Evolutionary conservation across 768 basidiomycete species (phyloP).

Genomic region (Pholiota microspora): DNA sequence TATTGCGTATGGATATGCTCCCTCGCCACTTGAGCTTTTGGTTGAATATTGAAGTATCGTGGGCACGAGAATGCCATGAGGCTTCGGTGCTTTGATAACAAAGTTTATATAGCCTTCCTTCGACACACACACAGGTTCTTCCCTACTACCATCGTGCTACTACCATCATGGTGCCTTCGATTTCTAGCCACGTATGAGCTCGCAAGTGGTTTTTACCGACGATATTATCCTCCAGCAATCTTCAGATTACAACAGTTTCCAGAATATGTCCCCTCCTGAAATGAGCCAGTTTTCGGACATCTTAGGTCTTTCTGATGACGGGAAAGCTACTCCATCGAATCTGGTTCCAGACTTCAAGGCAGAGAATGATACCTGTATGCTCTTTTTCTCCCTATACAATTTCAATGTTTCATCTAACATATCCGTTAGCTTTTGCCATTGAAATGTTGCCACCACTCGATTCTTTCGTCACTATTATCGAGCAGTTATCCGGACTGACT

Average conservation of each 20-base stretch:
- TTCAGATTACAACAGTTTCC: neutral
- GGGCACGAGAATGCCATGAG: too few relatives aligned
- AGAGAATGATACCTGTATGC: too few relatives aligned
- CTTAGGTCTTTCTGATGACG: neutral
- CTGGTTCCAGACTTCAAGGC: neutral
- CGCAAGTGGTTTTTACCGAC: neutral
- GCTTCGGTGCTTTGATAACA: too few relatives aligned
- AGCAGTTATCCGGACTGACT: neutral
- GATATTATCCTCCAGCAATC: neutral
- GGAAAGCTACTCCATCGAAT: neutral
- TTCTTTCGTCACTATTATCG: conserved; percentile 7
- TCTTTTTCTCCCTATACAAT: neutral
- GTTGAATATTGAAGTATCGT: too few relatives aligned
- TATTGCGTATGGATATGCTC: too few relatives aligned
- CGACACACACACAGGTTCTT: neutral
- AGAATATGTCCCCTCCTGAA: neutral
- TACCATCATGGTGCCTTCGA: neutral
- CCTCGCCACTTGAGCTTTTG: too few relatives aligned
- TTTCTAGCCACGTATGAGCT: neutral
- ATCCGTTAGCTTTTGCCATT: too few relatives aligned
- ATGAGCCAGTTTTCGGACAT: neutral
- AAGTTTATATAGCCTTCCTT: neutral
- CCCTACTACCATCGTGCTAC: neutral
- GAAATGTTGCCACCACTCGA: neutral
- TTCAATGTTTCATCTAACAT: neutral